A percentile compares a stretch with the other conserved stretches of the same genome.
phyloP scores from a whole-genome alignment of 257 asterid genomes.

The Voacanga thouarsii region DNA sequence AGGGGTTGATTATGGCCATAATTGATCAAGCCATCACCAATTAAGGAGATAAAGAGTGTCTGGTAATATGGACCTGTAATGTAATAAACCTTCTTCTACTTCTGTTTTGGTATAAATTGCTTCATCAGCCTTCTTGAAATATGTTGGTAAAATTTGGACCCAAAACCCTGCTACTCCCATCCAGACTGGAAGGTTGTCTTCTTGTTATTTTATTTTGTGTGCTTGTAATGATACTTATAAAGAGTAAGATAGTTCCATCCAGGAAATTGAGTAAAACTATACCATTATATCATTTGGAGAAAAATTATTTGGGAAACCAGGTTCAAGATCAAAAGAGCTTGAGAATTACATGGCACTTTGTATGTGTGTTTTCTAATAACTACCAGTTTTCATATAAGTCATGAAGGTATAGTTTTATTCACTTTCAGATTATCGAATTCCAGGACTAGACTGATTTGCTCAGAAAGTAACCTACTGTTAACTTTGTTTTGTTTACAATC shows the following conservation, averaged over 20 bases:
- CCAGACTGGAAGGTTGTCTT: background rate
- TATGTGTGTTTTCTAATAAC: background rate
- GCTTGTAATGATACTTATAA: background rate
- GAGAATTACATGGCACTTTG: background rate
- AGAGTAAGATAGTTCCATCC: background rate
- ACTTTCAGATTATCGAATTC: background rate
- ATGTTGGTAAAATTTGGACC: background rate
- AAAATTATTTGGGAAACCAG: background rate
- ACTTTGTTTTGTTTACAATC: background rate
- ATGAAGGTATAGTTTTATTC: background rate
- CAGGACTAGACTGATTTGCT: background rate
- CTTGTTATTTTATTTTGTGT: background rate
- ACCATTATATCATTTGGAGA: background rate
- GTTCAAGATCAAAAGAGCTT: background rate
- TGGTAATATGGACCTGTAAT: background rate
- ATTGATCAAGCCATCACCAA: background rate
- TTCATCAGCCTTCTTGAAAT: background rate
- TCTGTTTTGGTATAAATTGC: background rate
- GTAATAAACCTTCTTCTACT: background rate
- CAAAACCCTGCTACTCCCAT: background rate
- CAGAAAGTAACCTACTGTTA: background rate
- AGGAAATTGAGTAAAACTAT: background rate
- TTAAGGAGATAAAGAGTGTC: background rate
- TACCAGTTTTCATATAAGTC: background rate
- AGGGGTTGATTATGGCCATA: background rate